Evolutionary conservation across 2,329 filamentous ascomycete species (phyloP), one percentile per base, ranked within the genome.

Genomic region (Fusarium kyushuense): DNA sequence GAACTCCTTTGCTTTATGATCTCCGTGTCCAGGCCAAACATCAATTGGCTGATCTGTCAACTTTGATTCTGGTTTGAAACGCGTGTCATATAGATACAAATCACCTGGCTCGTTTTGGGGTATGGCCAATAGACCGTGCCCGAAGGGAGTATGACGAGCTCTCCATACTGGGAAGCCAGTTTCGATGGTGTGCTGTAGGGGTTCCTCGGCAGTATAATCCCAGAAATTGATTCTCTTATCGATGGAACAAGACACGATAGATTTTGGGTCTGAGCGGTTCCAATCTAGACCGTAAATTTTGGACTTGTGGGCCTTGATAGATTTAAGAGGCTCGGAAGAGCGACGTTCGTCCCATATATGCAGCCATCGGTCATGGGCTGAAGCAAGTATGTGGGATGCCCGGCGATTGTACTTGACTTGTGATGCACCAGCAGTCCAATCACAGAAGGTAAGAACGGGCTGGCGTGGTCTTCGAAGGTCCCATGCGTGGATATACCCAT

Each of bases 201-300:
- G 81, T 64, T 92, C 83, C 6, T 88, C 84, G 19, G 86, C 83
- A 55, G 73, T 77, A 72, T 94, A 93, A 76, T 97, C 92, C 94
- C 94, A 97, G 69, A 97, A 92, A 76, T 96, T 97, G 79, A 97
- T 95, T 40, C 91, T 96, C 76, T 91, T 93, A 76, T 97, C 94
- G 48, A 97, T 82, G 2, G 94, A 97, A 78, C 94, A 97, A 4
- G 94, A 97, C 8, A 93, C 89, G 51, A 97, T 83, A 35, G 89
- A 90, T 12, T 88, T 90, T 3, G 88, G 80, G 47, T 89, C 85
- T 14, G 90, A 91, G 52, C 95, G 88, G 75, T 96, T 96, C 95
- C 95, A 97, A 79, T 97, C 95, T 33, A 97, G 84, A 29, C 95
- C 95, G 76, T 97, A 97, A 62, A 97, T 97, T 79, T 97, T 97